These are phyloP conservation scores for Capsicum chinense DNA, from an alignment of 257 asterid genomes.

Conservation along the genomic window DNA sequence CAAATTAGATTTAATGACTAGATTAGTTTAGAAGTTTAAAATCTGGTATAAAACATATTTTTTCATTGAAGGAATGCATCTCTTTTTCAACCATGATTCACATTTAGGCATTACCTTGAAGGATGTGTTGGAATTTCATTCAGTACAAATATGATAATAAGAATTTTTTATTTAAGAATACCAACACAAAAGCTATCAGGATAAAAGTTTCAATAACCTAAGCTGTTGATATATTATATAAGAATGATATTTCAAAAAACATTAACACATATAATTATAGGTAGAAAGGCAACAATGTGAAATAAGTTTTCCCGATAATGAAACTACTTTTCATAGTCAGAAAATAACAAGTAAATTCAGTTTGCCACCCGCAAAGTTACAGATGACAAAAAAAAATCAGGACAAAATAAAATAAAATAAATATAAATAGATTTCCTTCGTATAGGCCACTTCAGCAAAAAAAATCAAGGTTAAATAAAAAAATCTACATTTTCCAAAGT, in stretches of 20 bases:
- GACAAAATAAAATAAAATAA: not conserved
- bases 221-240: not conserved
- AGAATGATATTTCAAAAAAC: no score
- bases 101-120: no score
- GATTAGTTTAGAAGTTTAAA: no score
- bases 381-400: constrained; percentile 12
- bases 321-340: constrained; percentile 12
- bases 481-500: not conserved
- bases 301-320: not conserved
- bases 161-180: no score
- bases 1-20: no score
- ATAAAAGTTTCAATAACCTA: no score
- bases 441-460: not conserved
- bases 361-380: not conserved
- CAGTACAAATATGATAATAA: no score
- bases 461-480: not conserved
- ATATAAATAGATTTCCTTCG: not conserved
- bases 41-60: no score
- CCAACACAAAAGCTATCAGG: no score
- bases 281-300: not conserved
- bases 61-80: no score
- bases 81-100: no score
- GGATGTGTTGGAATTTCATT: no score
- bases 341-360: not conserved
- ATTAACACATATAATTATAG: not conserved